phyloP scores from a whole-genome alignment of 257 asterid genomes.

The Primulina eburnea region DNA sequence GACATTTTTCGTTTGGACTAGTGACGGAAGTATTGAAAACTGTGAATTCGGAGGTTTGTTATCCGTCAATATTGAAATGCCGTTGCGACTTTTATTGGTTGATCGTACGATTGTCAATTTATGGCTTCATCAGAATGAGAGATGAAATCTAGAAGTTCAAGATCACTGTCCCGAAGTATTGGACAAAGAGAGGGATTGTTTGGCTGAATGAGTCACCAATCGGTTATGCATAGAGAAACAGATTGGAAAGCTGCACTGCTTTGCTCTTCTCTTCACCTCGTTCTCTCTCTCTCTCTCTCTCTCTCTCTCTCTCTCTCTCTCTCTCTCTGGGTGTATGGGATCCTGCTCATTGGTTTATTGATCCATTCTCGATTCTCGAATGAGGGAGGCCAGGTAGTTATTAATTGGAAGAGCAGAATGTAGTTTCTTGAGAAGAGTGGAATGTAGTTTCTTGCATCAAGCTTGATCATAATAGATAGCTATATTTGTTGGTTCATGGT shows the following conservation, averaged over 20 bases:
- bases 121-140: constrained; percentile 11
- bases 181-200: constrained; percentile 21
- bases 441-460: neutral
- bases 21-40: constrained; percentile 26
- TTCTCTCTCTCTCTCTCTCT: neutral
- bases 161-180: constrained; percentile 21
- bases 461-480: neutral
- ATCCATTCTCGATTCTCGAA: neutral
- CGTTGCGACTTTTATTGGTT: constrained; percentile 20
- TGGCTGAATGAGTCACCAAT: constrained; percentile 14
- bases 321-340: neutral
- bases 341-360: neutral
- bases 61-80: constrained; percentile 27
- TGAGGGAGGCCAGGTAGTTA: neutral
- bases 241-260: neutral
- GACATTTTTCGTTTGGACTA: constrained; percentile 17
- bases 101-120: constrained; percentile 24
- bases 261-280: neutral
- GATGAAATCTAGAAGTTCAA: constrained; percentile 23
- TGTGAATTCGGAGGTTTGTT: constrained; percentile 24
- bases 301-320: too few species aligned
- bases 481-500: neutral
- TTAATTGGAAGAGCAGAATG: neutral
- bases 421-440: neutral
- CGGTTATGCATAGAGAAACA: constrained; percentile 16